Evolutionary conservation across 495 filamentous ascomycete species (phyloP).

Genomic region (Neurospora sp.): DNA sequence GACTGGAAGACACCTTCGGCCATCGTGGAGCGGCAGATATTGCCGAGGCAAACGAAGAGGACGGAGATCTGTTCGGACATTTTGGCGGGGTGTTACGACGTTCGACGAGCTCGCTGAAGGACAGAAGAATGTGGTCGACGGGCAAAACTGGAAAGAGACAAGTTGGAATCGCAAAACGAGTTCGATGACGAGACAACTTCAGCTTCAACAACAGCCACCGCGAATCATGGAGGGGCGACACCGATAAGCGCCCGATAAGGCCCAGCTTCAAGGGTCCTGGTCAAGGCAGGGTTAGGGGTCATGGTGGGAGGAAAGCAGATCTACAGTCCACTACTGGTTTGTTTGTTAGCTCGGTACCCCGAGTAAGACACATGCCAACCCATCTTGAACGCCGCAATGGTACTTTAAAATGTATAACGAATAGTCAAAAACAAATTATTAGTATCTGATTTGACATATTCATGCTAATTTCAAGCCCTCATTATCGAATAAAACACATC

Average conservation of each 20-base stretch:
- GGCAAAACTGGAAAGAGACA: not conserved
- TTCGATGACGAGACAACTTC: not conserved
- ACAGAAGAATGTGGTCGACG: not conserved
- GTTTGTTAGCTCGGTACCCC: too few species aligned
- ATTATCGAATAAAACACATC: too few species aligned
- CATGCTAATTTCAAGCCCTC: too few species aligned
- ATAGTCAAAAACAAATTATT: too few species aligned
- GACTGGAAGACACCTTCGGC: slow-evolving; percentile 85
- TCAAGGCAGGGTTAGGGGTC: not conserved
- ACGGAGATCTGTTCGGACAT: slow-evolving; percentile 51
- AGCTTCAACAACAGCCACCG: not conserved
- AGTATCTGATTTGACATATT: too few species aligned
- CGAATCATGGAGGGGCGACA: not conserved
- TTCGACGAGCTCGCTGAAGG: not conserved
- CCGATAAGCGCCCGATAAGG: not conserved
- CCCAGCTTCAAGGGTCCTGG: not conserved
- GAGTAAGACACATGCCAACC: too few species aligned
- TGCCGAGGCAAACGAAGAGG: slow-evolving; percentile 93
- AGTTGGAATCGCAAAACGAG: not conserved
- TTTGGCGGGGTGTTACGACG: not conserved
- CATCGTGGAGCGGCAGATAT: slow-evolving; percentile 94
- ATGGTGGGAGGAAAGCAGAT: not conserved
- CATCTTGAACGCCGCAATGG: too few species aligned
- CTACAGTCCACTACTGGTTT: too few species aligned
- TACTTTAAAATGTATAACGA: too few species aligned